Base-by-base conservation (phyloP, 345 rosid species). In the Ceriops tagal region DNA sequence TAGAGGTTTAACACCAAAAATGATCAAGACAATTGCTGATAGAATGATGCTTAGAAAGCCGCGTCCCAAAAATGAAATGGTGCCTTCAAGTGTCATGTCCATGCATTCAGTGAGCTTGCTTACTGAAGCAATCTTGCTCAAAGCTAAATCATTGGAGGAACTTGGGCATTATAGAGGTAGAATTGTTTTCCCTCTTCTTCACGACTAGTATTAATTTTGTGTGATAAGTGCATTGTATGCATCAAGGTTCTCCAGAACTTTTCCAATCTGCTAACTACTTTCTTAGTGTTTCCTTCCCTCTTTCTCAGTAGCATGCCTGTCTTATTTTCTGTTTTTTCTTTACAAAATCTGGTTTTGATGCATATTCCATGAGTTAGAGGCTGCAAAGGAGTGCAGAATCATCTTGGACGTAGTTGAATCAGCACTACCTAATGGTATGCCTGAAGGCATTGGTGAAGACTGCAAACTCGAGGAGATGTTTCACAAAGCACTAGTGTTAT, bases 21-120 rank as follows among this genome's bases (percentile, higher is more conserved):
- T 96, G 82, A 78, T 68, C 26, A 81, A 68, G 66, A 92, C 98
- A 58, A 88, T 96, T 58, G 72, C 64, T 22, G 89, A 83, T 79
- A 85, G 87, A 80, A 85, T 79, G 58, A 86, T 80, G 52, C 88
- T 75, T 5, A 77, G 75, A 47, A 95, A 84, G 81, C 81, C 73
- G 0, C 89, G 87, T 39, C 73, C 88, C 53, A 90, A 69, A 81
- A 81, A 70, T 53, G 87, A 81, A 76, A 59, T 37, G 73, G 77
- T 77, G 67, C 79, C 87, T 68, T 64, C 81, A 24, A 68, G 43
- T 71, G 79, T 77, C 32, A 89, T 96, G 96, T 90, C 99, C 2
- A 81, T 90, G 86, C 98, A 96, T 82, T 92, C 99, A 0, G 87
- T 88, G 66, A 96, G 88, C 82, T 82, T 95, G 58, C 92, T 95